A percentile compares a stretch with the other conserved stretches of the same genome.
These are phyloP conservation scores for Trypanosomatidae sp. DNA, from an alignment of 208 protist species.

Conservation along the genomic window DNA sequence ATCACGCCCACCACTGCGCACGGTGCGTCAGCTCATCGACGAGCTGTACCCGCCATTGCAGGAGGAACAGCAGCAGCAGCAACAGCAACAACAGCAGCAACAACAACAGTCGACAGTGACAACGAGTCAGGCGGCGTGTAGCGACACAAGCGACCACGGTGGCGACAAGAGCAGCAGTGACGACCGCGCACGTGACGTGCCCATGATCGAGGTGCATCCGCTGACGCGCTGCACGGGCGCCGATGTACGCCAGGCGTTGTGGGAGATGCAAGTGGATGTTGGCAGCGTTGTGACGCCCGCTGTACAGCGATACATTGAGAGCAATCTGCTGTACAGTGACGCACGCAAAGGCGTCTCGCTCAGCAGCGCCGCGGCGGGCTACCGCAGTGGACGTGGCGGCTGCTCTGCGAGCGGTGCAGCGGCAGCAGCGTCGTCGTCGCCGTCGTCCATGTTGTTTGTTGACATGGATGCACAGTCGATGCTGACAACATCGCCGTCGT, in stretches of 20 bases:
- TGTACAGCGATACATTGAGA: constrained; percentile 71
- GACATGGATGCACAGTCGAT: too few species aligned
- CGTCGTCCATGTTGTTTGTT: too few species aligned
- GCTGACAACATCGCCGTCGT: too few species aligned
- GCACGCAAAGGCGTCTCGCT: constrained; percentile 30
- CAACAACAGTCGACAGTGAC: not conserved
- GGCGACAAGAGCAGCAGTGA: not conserved
- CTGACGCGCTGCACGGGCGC: constrained; percentile 61
- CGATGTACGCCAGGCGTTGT: constrained; percentile 76
- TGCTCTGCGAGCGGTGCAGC: too few species aligned
- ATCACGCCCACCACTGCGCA: too few species aligned
- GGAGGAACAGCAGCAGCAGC: not conserved
- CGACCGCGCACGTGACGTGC: too few species aligned
- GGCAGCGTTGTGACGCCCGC: constrained; percentile 37
- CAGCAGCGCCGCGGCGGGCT: too few species aligned
- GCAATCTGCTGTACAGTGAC: constrained; percentile 70
- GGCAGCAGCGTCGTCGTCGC: too few species aligned
- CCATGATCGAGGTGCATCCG: constrained; percentile 73
- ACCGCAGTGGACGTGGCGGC: too few species aligned
- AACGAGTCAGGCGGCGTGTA: not conserved
- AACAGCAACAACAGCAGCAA: constrained; percentile 1
- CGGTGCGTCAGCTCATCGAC: constrained; percentile 60
- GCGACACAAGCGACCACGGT: not conserved
- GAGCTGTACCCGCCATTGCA: constrained; percentile 47
- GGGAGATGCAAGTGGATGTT: constrained; percentile 60